These are phyloP conservation scores for Raffaelea arxii DNA, from an alignment of 2,329 filamentous ascomycete species.

Conservation along the genomic window DNA sequence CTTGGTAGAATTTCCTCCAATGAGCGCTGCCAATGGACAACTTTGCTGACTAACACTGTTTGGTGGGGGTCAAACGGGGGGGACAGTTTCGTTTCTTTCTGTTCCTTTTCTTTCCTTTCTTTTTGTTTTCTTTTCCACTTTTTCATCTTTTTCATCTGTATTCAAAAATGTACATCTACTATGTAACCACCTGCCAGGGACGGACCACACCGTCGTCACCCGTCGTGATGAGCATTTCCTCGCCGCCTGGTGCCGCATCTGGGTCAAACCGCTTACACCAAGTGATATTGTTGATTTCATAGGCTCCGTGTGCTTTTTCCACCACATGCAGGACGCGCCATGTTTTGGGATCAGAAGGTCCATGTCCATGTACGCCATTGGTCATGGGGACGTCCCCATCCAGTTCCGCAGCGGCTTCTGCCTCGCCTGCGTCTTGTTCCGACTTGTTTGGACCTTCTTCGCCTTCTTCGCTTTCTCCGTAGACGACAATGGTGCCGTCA, in stretches of 20 bases:
- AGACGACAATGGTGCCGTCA: slow-evolving; percentile 73
- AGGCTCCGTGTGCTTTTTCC: slow-evolving; percentile 75
- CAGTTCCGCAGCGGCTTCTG: slow-evolving; percentile 7
- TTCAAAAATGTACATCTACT: too few relatives aligned
- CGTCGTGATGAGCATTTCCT: slow-evolving; percentile 84
- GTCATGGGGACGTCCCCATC: slow-evolving; percentile 10
- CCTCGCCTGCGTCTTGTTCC: background rate
- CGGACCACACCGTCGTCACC: slow-evolving; percentile 86
- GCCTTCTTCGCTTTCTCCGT: slow-evolving; percentile 44
- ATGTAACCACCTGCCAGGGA: slow-evolving; percentile 53
- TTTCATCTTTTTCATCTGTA: background rate
- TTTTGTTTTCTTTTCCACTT: background rate
- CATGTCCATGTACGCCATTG: slow-evolving; percentile 20
- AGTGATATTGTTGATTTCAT: slow-evolving; percentile 84
- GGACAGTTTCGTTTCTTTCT: too few relatives aligned
- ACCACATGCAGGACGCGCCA: slow-evolving; percentile 67
- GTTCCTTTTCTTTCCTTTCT: background rate
- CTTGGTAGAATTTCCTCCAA: too few relatives aligned
- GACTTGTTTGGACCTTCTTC: background rate
- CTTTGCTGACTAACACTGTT: too few relatives aligned
- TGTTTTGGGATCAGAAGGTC: slow-evolving; percentile 18
- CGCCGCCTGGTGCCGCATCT: slow-evolving; percentile 44
- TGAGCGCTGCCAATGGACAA: too few relatives aligned
- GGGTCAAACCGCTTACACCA: slow-evolving; percentile 77
- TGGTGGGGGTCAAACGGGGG: too few relatives aligned